These are phyloP conservation scores for Nissolia schottii DNA, from an alignment of 306 rosid genomes.

Conservation along the genomic window DNA sequence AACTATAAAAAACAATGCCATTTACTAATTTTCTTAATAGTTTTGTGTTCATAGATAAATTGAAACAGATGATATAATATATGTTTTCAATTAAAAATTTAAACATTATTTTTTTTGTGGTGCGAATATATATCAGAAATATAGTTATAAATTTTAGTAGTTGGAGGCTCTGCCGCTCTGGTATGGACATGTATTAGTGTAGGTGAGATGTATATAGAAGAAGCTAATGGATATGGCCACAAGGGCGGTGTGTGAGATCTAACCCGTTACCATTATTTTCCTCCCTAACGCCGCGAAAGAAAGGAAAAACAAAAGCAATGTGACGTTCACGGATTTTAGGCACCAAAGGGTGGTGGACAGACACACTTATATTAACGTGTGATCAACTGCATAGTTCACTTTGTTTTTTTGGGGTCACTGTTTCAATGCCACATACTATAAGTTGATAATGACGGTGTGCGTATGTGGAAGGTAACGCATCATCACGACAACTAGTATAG, in stretches of 20 bases:
- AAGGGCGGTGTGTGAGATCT: slow-evolving; percentile 8
- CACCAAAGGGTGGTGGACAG: background rate
- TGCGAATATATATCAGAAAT: no score
- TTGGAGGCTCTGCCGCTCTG: no score
- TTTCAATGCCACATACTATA: slow-evolving; percentile 22
- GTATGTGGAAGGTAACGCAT: slow-evolving; percentile 29
- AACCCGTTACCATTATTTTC: background rate
- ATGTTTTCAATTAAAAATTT: no score
- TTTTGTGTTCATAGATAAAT: no score
- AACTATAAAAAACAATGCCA: no score
- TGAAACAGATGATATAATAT: no score
- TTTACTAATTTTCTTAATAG: no score
- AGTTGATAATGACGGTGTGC: slow-evolving; percentile 17
- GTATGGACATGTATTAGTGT: background rate
- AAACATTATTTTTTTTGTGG: no score
- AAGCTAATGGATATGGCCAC: background rate
- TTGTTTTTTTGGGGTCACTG: slow-evolving; percentile 18
- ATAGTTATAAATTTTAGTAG: no score
- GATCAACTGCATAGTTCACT: slow-evolving; percentile 9
- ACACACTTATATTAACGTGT: slow-evolving; percentile 19
- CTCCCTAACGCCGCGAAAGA: background rate
- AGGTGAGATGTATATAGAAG: background rate
- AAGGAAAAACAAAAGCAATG: background rate
- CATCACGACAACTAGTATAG: background rate
- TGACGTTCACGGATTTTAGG: slow-evolving; percentile 31